phyloP scores from a whole-genome alignment of 208 protist genomes.

The Trypanosoma caninum region DNA sequence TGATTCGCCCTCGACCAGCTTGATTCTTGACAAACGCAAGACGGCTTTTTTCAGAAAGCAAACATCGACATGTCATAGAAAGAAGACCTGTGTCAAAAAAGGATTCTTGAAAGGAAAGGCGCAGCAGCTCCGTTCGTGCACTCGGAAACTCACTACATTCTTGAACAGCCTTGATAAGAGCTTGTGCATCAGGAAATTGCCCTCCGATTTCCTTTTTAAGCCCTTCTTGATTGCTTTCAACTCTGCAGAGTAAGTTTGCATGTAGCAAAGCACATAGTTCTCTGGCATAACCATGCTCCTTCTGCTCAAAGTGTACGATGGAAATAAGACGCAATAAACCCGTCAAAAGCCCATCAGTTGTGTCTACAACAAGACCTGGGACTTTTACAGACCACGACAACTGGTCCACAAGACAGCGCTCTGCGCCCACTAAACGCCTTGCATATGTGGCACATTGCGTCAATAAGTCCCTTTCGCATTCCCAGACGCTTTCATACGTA shows the following conservation, averaged over 20 bases:
- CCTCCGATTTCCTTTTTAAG: constrained; percentile 29
- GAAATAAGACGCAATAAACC: constrained; percentile 44
- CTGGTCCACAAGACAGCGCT: constrained; percentile 63
- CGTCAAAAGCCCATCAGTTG: constrained; percentile 36
- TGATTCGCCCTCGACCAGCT: constrained; percentile 31
- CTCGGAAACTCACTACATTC: constrained; percentile 5
- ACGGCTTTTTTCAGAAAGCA: constrained; percentile 49
- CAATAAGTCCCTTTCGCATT: constrained; percentile 60
- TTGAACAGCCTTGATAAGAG: constrained; percentile 27
- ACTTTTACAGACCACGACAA: constrained; percentile 54
- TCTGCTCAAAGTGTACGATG: constrained; percentile 14
- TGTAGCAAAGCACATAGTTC: constrained; percentile 49
- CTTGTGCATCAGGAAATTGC: constrained; percentile 23
- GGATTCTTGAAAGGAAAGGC: constrained; percentile 37
- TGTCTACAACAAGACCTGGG: constrained; percentile 59
- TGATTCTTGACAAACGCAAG: constrained; percentile 55
- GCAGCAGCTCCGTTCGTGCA: constrained; percentile 25
- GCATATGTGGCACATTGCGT: constrained; percentile 49
- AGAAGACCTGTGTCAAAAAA: constrained; percentile 45
- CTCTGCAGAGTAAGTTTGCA: constrained; percentile 60
- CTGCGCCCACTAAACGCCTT: constrained; percentile 41
- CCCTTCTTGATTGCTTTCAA: constrained; percentile 18
- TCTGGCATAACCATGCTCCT: constrained; percentile 19
- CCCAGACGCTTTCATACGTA: constrained; percentile 46
- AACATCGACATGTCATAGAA: constrained; percentile 61